A percentile compares a stretch with the other conserved stretches of the same genome.
Evolutionary conservation across 768 basidiomycete species (phyloP).

Genomic region (Boletales sp.): DNA sequence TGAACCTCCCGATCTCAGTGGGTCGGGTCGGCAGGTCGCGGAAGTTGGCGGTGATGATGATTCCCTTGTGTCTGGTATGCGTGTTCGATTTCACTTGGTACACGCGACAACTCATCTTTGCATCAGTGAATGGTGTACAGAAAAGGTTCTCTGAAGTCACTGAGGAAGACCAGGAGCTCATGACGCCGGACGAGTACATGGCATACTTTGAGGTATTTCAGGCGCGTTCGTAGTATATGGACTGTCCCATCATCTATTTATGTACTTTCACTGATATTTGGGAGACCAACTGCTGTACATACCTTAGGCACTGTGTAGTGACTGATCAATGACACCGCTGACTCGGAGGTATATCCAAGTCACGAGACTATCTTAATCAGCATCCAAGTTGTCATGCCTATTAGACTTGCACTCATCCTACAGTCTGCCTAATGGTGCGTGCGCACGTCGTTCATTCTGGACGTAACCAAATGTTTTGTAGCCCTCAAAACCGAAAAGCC

Average conservation of each 20-base stretch:
- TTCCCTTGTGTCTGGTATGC: constrained; percentile 65
- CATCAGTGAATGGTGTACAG: constrained; percentile 67
- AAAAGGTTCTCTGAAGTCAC: constrained; percentile 79
- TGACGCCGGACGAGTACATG: constrained; percentile 92
- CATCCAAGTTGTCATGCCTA: background rate
- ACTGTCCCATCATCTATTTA: background rate
- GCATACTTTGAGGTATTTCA: constrained; percentile 72
- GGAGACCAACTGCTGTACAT: constrained; percentile 13
- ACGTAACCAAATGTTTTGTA: constrained; percentile 14
- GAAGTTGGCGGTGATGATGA: constrained; percentile 36
- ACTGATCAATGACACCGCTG: too few species aligned
- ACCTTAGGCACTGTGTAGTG: constrained; percentile 5
- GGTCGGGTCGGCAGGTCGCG: background rate
- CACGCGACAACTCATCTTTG: background rate
- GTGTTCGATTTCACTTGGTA: background rate
- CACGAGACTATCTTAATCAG: constrained; percentile 14
- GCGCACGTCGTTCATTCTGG: background rate
- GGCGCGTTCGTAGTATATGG: constrained; percentile 31
- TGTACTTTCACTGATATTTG: constrained; percentile 8
- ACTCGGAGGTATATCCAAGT: constrained; percentile 2
- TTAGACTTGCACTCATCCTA: too few species aligned
- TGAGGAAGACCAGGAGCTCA: constrained; percentile 88
- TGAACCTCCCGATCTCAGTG: constrained; percentile 23
- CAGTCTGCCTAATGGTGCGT: constrained; percentile 11
- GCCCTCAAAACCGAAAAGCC: constrained; percentile 59